These are phyloP conservation scores for Pichia sp. DNA, from an alignment of 1,139 yeast species.

Conservation along the genomic window DNA sequence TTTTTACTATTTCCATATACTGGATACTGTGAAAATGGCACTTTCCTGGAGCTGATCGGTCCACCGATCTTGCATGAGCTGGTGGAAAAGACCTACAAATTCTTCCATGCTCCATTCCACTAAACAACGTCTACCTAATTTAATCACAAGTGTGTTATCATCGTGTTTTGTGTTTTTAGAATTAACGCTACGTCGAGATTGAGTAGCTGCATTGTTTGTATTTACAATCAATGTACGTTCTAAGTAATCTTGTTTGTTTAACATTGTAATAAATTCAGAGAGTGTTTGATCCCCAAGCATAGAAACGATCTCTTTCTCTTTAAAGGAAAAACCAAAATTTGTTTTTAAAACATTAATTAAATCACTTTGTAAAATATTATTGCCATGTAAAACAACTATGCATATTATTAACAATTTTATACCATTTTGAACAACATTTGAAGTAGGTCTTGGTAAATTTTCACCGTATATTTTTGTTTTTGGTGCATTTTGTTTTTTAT, in stretches of 20 bases:
- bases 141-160: conserved; percentile 32
- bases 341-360: conserved; percentile 26
- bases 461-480: conserved; percentile 7
- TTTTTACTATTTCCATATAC: conserved; percentile 18
- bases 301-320: conserved; percentile 19
- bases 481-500: not conserved
- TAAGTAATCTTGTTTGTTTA: conserved; percentile 32
- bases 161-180: conserved; percentile 17
- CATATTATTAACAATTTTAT: conserved; percentile 29
- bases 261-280: conserved; percentile 25
- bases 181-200: conserved; percentile 6
- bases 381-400: conserved; percentile 30
- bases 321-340: conserved; percentile 25
- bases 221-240: conserved; percentile 9
- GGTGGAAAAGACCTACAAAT: conserved; percentile 29
- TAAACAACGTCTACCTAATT: conserved; percentile 33
- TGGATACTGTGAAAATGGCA: conserved; percentile 23
- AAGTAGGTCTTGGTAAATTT: conserved; percentile 23
- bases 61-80: conserved; percentile 30
- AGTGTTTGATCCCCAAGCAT: conserved; percentile 22
- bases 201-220: not conserved
- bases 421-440: conserved; percentile 29
- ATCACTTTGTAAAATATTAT: conserved; percentile 33
- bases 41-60: conserved; percentile 23
- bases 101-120: conserved; percentile 31